Conservation (phyloP, 371 early-diverging fungal genomes). For the Apophysomyces elegans region DNA sequence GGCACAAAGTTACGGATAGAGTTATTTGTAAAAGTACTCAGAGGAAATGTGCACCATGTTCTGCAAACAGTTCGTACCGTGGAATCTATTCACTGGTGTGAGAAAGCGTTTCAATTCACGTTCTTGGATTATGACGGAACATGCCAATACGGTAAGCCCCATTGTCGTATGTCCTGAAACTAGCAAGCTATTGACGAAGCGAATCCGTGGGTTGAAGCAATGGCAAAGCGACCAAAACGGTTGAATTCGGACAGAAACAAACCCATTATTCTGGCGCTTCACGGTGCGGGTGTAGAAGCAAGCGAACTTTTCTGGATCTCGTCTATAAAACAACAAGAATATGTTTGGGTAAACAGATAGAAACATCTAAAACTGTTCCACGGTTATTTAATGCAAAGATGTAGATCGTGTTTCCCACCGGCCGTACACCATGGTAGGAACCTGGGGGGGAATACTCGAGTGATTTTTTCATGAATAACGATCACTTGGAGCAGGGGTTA, state of each 20-base stretch:
- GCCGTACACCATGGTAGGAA: conserved; percentile 70
- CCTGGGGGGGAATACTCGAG: not conserved
- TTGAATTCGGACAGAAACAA: conserved; percentile 21
- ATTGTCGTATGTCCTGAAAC: no score
- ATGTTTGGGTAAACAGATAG: conserved; percentile 48
- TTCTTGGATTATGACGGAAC: conserved; percentile 67
- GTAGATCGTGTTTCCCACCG: conserved; percentile 64
- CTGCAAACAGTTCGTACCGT: not conserved
- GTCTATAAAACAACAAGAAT: conserved; percentile 52
- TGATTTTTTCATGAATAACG: not conserved
- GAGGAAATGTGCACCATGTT: not conserved
- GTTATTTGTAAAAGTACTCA: not conserved
- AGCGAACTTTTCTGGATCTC: conserved; percentile 55
- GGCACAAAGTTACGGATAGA: not conserved
- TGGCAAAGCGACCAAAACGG: conserved; percentile 25
- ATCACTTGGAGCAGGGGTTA: conserved; percentile 42
- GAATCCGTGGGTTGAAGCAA: conserved; percentile 13
- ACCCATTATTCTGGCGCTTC: conserved; percentile 70
- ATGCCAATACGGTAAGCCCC: conserved; percentile 60
- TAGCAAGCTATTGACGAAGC: no score
- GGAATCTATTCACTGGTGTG: conserved; percentile 20
- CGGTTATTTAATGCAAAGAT: no score
- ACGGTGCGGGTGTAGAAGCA: conserved; percentile 65
- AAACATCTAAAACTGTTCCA: not conserved
- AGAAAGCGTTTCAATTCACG: conserved; percentile 38